Evolutionary conservation across 345 rosid genomes (phyloP).

Genomic region (Syzygium grande): DNA sequence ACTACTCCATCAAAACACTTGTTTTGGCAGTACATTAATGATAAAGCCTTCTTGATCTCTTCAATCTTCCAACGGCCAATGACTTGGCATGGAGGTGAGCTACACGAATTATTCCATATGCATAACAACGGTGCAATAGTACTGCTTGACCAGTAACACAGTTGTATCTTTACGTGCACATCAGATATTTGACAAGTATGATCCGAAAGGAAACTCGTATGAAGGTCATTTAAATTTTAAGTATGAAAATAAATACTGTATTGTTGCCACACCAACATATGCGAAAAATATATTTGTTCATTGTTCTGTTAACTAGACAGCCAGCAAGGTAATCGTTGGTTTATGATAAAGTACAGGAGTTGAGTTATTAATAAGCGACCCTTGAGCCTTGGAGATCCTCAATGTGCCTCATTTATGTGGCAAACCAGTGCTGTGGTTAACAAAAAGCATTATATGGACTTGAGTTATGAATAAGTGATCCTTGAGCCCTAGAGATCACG

Average conservation of each 20-base stretch:
- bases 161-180: conserved; percentile 9
- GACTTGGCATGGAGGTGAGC: neutral
- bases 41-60: neutral
- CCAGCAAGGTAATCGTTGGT: neutral
- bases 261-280: neutral
- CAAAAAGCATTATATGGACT: neutral
- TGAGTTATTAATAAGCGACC: neutral
- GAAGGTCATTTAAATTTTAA: neutral
- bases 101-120: neutral
- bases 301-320: neutral
- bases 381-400: neutral
- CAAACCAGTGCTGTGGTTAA: neutral
- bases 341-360: neutral
- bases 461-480: neutral
- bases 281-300: neutral
- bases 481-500: neutral
- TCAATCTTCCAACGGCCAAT: conserved; percentile 10
- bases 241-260: neutral
- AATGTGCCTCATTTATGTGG: neutral
- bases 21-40: neutral
- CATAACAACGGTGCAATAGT: neutral
- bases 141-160: neutral
- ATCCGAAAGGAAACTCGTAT: conserved; percentile 7
- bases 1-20: conserved; percentile 3
- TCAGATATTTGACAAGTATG: neutral